Evolutionary conservation across 2,329 filamentous ascomycete species (phyloP).

Genomic region (Thielaviopsis ethacetica): DNA sequence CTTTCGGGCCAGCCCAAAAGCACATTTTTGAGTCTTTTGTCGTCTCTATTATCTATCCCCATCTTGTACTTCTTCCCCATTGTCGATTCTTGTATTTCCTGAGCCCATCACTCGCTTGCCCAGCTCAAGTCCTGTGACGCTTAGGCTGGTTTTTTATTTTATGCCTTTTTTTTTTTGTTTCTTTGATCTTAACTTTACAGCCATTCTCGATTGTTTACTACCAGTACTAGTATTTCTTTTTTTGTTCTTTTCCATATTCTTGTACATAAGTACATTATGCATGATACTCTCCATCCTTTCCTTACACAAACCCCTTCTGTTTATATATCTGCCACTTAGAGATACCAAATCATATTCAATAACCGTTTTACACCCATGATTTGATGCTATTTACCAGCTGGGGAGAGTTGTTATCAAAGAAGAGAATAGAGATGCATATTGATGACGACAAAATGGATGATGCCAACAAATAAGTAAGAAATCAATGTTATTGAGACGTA

Average conservation of each 20-base stretch:
- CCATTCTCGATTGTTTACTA: not conserved
- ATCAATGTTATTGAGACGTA: too few relatives aligned
- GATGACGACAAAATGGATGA: not conserved
- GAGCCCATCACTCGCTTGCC: not conserved
- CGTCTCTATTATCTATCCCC: not conserved
- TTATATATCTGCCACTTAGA: not conserved
- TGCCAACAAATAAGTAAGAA: not conserved
- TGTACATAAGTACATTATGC: not conserved
- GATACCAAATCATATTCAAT: not conserved
- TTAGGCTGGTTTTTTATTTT: not conserved
- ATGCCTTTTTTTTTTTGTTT: not conserved
- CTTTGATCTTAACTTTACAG: not conserved
- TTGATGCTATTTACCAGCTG: too few relatives aligned
- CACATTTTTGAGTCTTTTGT: not conserved
- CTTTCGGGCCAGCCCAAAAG: too few relatives aligned
- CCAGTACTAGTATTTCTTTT: not conserved
- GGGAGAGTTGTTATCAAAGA: too few relatives aligned
- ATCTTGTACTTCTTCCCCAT: not conserved
- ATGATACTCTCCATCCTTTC: not conserved
- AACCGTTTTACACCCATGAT: not conserved
- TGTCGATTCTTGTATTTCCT: not conserved
- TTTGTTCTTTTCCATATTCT: not conserved
- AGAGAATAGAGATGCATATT: not conserved
- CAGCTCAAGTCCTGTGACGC: not conserved
- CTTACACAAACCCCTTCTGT: not conserved